These are phyloP conservation scores for Coemansia sp. DNA, from an alignment of 192 early-diverging fungal genomes.

Conservation along the genomic window DNA sequence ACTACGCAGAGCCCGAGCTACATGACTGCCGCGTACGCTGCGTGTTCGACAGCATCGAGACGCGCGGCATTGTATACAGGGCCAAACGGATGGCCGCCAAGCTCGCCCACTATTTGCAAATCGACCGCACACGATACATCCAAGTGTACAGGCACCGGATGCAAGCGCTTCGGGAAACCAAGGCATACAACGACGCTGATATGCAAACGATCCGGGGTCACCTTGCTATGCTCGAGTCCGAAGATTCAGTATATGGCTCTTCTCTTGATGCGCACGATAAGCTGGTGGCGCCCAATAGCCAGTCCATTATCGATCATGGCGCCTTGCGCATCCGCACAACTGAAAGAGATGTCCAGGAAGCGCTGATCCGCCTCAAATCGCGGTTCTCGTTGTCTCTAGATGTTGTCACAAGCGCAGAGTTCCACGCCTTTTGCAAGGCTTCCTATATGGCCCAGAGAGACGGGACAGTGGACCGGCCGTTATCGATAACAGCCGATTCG, in stretches of 20 bases:
- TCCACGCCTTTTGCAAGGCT: conserved; percentile 8
- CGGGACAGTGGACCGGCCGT: conserved; percentile 3
- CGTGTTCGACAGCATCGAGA: conserved; percentile 27
- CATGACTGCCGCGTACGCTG: conserved; percentile 30
- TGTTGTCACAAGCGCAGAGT: conserved; percentile 14
- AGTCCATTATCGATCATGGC: conserved; percentile 15
- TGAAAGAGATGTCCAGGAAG: conserved; percentile 1
- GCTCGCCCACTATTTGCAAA: conserved; percentile 12
- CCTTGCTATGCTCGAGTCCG: conserved; percentile 9
- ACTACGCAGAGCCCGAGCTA: conserved; percentile 26
- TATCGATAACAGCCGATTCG: background rate
- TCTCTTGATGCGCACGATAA: background rate
- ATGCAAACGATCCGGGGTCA: conserved; percentile 19
- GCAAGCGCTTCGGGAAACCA: conserved; percentile 10
- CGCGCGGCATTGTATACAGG: conserved; percentile 23
- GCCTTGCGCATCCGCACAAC: conserved; percentile 7
- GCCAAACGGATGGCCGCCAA: conserved; percentile 27
- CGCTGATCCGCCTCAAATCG: conserved; percentile 11
- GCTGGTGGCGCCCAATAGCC: background rate
- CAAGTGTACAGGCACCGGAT: conserved; percentile 21
- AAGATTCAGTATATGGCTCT: background rate
- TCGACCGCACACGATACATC: conserved; percentile 13
- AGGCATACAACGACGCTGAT: conserved; percentile 11
- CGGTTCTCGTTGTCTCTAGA: conserved; percentile 16
- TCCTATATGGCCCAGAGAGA: conserved; percentile 14